Percentiles rank a stretch among this genome's conserved stretches.
phyloP scores from a whole-genome alignment of 768 basidiomycete genomes.

The Panaeolus cyanescens region DNA sequence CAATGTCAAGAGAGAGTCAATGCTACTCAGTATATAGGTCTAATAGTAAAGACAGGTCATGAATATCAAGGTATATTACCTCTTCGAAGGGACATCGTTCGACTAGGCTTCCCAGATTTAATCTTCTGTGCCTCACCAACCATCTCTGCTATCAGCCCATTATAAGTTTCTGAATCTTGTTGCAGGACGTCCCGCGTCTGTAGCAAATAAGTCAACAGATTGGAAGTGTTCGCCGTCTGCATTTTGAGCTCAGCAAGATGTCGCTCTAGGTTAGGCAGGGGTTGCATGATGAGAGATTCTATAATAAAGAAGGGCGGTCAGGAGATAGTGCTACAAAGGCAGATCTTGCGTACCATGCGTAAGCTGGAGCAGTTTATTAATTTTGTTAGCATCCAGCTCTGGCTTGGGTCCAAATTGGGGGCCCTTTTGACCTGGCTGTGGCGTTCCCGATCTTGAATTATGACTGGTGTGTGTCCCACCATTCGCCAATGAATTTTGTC shows the following conservation, averaged over 20 bases:
- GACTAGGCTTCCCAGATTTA: constrained; percentile 60
- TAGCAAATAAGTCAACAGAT: constrained; percentile 76
- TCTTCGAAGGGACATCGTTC: constrained; percentile 42
- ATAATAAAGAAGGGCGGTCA: constrained; percentile 7
- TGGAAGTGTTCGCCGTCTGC: constrained; percentile 76
- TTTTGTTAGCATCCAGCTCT: constrained; percentile 64
- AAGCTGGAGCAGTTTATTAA: constrained; percentile 65
- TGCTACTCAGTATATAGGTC: not conserved
- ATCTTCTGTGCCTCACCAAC: constrained; percentile 91
- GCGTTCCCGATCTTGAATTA: constrained; percentile 58
- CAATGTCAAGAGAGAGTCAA: not conserved
- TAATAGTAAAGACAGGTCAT: not conserved
- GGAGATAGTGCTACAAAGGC: not conserved
- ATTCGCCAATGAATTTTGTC: constrained; percentile 42
- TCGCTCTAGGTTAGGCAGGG: constrained; percentile 65
- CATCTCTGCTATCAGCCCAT: constrained; percentile 87
- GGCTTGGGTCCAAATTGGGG: constrained; percentile 76
- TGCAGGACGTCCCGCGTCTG: constrained; percentile 81
- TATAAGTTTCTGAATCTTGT: constrained; percentile 88
- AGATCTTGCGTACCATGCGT: constrained; percentile 55
- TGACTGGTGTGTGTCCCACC: constrained; percentile 34
- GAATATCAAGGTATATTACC: constrained; percentile 41
- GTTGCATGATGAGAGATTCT: constrained; percentile 77
- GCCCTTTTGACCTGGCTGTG: constrained; percentile 38
- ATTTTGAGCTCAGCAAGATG: constrained; percentile 66